A percentile compares a stretch with the other conserved stretches of the same genome.
Evolutionary conservation across 768 basidiomycete species (phyloP).

Genomic region (Lactifluus subvellereus): DNA sequence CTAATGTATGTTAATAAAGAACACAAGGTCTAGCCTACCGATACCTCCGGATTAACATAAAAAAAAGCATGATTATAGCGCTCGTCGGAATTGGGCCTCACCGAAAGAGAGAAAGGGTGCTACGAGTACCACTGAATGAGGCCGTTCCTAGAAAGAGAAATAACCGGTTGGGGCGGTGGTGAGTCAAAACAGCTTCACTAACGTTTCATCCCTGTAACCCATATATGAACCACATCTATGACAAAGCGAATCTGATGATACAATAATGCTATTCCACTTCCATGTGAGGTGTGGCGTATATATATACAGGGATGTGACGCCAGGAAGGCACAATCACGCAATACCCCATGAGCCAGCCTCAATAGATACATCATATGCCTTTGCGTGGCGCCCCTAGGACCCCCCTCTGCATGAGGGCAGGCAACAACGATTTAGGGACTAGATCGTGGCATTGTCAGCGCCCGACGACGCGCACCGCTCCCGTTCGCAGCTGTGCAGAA

Average conservation of each 20-base stretch:
- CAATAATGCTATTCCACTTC: constrained; percentile 12
- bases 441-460: constrained; percentile 5
- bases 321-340: not conserved
- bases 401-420: not conserved
- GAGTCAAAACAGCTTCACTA: no score
- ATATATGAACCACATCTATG: not conserved
- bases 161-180: not conserved
- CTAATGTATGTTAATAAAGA: not conserved
- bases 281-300: not conserved
- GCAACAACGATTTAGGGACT: not conserved
- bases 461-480: not conserved
- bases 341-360: not conserved
- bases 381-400: not conserved
- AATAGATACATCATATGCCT: not conserved
- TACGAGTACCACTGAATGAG: not conserved
- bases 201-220: not conserved
- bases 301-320: constrained; percentile 8
- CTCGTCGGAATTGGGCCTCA: not conserved
- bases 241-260: not conserved
- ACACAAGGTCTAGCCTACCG: not conserved
- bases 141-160: not conserved
- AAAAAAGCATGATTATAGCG: not conserved
- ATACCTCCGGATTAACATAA: not conserved
- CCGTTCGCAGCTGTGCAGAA: constrained; percentile 16
- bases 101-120: not conserved